These are phyloP conservation scores for Przewalskia tangutica DNA, from an alignment of 257 asterid genomes.

Conservation along the genomic window DNA sequence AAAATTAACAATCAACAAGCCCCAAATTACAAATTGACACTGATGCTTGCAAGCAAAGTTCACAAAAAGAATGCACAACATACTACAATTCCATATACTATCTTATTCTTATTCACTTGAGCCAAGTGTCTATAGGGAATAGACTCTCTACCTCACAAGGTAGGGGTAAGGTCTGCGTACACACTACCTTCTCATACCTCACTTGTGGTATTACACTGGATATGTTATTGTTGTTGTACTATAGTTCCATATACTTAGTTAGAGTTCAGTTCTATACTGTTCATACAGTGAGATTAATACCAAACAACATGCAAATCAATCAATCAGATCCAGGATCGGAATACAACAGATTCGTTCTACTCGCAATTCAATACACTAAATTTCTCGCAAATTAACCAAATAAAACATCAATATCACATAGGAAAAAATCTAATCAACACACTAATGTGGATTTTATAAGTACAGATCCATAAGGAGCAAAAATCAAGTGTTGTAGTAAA, in stretches of 20 bases:
- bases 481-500: not conserved
- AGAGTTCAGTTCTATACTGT: constrained; percentile 14
- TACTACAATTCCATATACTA: not conserved
- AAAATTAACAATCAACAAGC: constrained; percentile 6
- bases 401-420: constrained; percentile 27
- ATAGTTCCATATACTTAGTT: constrained; percentile 11
- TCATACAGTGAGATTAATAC: constrained; percentile 9
- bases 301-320: constrained; percentile 17
- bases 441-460: not conserved
- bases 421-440: constrained; percentile 36
- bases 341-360: not conserved
- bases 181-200: no score
- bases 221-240: no score
- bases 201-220: not conserved
- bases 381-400: constrained; percentile 16
- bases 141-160: no score
- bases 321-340: constrained; percentile 3
- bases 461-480: constrained; percentile 17
- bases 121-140: no score
- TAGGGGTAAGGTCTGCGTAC: no score
- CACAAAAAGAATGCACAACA: constrained; percentile 2
- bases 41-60: constrained; percentile 1
- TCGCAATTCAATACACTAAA: constrained; percentile 9
- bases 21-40: constrained; percentile 16
- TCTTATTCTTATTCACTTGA: no score